Base-by-base conservation (phyloP, 2,329 filamentous ascomycete species). In the Epichloe sibirici region DNA sequence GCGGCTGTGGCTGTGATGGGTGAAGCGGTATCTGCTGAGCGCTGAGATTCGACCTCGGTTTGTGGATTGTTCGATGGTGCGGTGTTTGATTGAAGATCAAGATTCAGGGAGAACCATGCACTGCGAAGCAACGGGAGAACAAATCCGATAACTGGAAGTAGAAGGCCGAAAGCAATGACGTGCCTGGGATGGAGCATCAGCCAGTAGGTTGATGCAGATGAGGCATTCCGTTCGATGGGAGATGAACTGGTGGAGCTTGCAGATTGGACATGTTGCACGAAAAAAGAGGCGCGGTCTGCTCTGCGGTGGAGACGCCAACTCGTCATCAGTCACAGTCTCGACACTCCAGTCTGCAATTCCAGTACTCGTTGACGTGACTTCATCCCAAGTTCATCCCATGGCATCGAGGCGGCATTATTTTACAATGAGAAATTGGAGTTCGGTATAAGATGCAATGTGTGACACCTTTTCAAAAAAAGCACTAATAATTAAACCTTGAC, bases 121-220 rank as follows among this genome's bases (percentile, higher is more conserved):
- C 17, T 21, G 21, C 11, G 34, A 12, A 53, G 28, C 9, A 38
- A 28, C 8, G 48, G 44, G 15, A 45, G 38, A 25, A 51, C 4
- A 48, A 48, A 38, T 6, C 37, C 43, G 12, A 51, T 34, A 17
- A 48, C 3, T 15, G 45, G 37, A n/a, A 54, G 23, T 5, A 51
- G 5, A 45, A 48, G 31, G 21, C 49, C 35, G 15, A 51, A 39
- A 17, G 6, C 39, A 23, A 46, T 25, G 25, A 45, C 13, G 34
- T 40, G 49, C 23, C 48, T 40, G 45, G 21, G 15, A 38, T 38
- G 31, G 40, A 50, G 21, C 51, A 53, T 53, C 5, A 49, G 47
- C 42, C 12, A 13, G 35, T 15, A 25, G 43, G 8, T 7, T 25
- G 44, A 35, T 21, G 39, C 34, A n/a, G 47, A 34, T 49, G 47